Conservation (phyloP, 2,329 filamentous ascomycete genomes). For the Ceratocystiopsis brevicomis region DNA sequence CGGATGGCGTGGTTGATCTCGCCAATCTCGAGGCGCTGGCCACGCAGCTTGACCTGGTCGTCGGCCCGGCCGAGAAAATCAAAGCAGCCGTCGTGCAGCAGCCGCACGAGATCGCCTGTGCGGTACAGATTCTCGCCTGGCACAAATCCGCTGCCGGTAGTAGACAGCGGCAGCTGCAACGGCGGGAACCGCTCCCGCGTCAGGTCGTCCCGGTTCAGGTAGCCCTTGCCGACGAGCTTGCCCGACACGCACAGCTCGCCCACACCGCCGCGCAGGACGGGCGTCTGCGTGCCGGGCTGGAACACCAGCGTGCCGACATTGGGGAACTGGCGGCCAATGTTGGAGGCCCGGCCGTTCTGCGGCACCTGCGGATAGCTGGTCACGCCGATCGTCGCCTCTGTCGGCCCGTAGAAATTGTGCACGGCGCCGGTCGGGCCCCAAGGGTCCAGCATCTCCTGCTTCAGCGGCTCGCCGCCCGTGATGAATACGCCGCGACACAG, state of each 20-base stretch:
- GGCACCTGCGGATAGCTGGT: conserved; percentile 79
- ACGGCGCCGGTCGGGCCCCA: conserved; percentile 71
- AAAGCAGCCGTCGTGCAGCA: conserved; percentile 64
- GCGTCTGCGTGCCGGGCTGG: conserved; percentile 44
- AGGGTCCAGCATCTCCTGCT: conserved; percentile 69
- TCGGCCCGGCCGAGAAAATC: conserved; percentile 78
- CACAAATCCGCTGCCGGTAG: conserved; percentile 11
- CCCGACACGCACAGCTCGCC: conserved; percentile 83
- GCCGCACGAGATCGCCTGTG: conserved; percentile 72
- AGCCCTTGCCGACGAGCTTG: conserved; percentile 73
- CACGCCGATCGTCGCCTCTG: conserved; percentile 80
- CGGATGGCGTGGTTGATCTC: conserved; percentile 80
- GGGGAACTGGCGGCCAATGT: conserved; percentile 71
- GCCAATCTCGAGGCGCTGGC: conserved; percentile 72
- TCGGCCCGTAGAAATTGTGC: conserved; percentile 85
- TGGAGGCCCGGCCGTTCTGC: conserved; percentile 58
- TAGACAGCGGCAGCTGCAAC: conserved; percentile 45
- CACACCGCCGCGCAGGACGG: conserved; percentile 58
- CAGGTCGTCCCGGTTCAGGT: conserved; percentile 62
- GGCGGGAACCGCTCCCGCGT: conserved; percentile 59
- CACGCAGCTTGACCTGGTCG: conserved; percentile 80
- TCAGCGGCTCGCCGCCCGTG: conserved; percentile 73
- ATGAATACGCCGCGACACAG: conserved; percentile 77
- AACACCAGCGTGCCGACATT: conserved; percentile 78
- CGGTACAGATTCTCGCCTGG: conserved; percentile 52